Percentiles rank a stretch among this genome's conserved stretches.
These are phyloP conservation scores for Phytophthora vignae DNA, from an alignment of 352 stramenopile species.

Conservation along the genomic window DNA sequence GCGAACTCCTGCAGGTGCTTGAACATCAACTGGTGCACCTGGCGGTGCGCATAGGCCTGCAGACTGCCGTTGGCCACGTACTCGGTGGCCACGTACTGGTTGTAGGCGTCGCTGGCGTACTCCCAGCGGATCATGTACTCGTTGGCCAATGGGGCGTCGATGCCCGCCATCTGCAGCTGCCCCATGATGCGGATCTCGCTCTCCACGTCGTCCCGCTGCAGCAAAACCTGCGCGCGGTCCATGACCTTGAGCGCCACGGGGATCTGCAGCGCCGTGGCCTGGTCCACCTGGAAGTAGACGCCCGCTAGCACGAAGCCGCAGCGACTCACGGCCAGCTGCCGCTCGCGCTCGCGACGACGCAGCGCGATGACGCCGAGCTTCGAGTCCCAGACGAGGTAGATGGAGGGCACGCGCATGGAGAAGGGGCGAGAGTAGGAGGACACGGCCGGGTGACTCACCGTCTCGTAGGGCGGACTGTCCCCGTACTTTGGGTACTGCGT, in stretches of 20 bases:
- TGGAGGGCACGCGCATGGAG: slow-evolving; percentile 64
- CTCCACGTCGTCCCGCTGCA: slow-evolving; percentile 85
- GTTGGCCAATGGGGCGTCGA: slow-evolving; percentile 77
- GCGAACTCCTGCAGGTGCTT: slow-evolving; percentile 78
- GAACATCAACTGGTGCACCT: slow-evolving; percentile 75
- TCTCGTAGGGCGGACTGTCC: slow-evolving; percentile 64
- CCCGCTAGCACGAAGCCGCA: slow-evolving; percentile 84
- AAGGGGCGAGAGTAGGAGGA: slow-evolving; percentile 54
- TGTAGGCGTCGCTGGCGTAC: slow-evolving; percentile 69
- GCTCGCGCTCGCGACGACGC: slow-evolving; percentile 70
- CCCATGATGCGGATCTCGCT: slow-evolving; percentile 85
- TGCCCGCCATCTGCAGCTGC: slow-evolving; percentile 76
- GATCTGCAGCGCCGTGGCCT: slow-evolving; percentile 52
- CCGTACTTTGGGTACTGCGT: slow-evolving; percentile 66
- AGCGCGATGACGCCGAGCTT: slow-evolving; percentile 74
- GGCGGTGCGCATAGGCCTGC: slow-evolving; percentile 73
- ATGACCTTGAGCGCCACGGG: slow-evolving; percentile 86
- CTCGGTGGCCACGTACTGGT: slow-evolving; percentile 87
- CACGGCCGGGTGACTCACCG: slow-evolving; percentile 61
- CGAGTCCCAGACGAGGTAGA: slow-evolving; percentile 78
- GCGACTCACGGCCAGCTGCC: slow-evolving; percentile 75
- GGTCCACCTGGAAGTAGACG: slow-evolving; percentile 72
- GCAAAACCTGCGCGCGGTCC: slow-evolving; percentile 70
- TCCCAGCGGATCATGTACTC: slow-evolving; percentile 85
- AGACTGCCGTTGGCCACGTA: slow-evolving; percentile 85